A percentile compares a stretch with the other conserved stretches of the same genome.
These are phyloP conservation scores for Colletotrichum liaoningense DNA, from an alignment of 2,329 filamentous ascomycete genomes.

Conservation along the genomic window DNA sequence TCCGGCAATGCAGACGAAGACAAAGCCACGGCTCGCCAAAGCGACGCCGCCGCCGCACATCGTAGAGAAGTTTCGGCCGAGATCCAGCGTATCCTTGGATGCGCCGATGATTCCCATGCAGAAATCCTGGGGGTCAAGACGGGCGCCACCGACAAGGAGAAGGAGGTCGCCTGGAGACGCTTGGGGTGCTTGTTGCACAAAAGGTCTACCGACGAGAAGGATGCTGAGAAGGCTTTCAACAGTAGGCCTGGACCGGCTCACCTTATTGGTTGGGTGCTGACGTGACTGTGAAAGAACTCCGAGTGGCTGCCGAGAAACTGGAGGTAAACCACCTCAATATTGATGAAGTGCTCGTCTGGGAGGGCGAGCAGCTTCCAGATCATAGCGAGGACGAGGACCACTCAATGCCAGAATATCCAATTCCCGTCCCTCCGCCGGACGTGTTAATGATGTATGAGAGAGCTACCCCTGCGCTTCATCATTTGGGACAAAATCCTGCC, in stretches of 20 bases:
- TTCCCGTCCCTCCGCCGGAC: too few species aligned
- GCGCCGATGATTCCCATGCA: not conserved
- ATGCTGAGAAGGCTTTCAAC: not conserved
- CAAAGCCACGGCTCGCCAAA: not conserved
- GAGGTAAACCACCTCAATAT: constrained; percentile 44
- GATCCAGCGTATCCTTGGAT: not conserved
- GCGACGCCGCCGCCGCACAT: not conserved
- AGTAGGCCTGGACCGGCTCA: not conserved
- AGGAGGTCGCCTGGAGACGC: not conserved
- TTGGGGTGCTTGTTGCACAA: not conserved
- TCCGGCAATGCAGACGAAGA: not conserved
- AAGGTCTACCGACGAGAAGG: not conserved
- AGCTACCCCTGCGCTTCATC: too few species aligned
- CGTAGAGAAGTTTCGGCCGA: not conserved
- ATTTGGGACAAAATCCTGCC: too few species aligned
- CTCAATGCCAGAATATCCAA: too few species aligned
- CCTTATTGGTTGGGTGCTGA: not conserved
- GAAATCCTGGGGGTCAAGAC: constrained; percentile 1
- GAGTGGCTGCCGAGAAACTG: not conserved
- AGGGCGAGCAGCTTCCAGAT: not conserved
- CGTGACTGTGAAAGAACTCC: not conserved
- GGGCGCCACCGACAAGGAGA: not conserved
- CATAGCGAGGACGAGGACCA: too few species aligned
- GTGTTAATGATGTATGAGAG: too few species aligned
- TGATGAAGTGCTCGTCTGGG: constrained; percentile 30